Conservation (phyloP, 1,284 basidiomycete genomes). For the Boletellus dicymbophilus region DNA sequence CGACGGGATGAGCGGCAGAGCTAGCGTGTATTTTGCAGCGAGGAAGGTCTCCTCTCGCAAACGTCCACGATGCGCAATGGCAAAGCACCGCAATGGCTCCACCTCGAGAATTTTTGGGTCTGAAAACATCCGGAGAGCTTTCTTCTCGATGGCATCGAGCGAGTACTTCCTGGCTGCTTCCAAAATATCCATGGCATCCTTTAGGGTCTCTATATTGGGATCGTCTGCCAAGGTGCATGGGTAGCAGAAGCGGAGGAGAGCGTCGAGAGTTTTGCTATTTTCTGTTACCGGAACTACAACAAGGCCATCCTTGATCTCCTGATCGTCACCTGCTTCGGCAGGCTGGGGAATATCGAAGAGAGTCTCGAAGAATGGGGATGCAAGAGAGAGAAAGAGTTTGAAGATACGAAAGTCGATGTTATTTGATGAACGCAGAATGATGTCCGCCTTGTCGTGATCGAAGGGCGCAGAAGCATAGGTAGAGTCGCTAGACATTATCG, state of each 20-base stretch:
- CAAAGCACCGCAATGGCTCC: conserved; percentile 22
- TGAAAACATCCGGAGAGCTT: conserved; percentile 6
- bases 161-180: conserved; percentile 22
- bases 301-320: conserved; percentile 19
- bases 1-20: conserved; percentile 11
- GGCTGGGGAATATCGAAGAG: conserved; percentile 39
- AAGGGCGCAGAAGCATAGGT: conserved; percentile 28
- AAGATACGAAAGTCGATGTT: conserved; percentile 37
- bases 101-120: conserved; percentile 16
- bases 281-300: conserved; percentile 38
- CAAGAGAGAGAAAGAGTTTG: conserved; percentile 33
- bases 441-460: conserved; percentile 33
- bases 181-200: conserved; percentile 17
- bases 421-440: conserved; percentile 39
- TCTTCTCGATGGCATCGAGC: conserved; percentile 19
- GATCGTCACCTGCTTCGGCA: conserved; percentile 2
- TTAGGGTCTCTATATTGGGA: conserved; percentile 11
- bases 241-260: conserved; percentile 28
- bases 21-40: conserved; percentile 18
- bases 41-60: conserved; percentile 9
- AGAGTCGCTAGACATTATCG: conserved; percentile 20
- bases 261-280: conserved; percentile 30
- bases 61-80: conserved; percentile 9
- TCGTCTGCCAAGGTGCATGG: conserved; percentile 11
- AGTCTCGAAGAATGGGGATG: conserved; percentile 39